Percentiles rank a stretch among this genome's conserved stretches.
Evolutionary conservation across 192 early-diverging fungal genomes (phyloP).

Genomic region (Rhizoclosmatium globosum): DNA sequence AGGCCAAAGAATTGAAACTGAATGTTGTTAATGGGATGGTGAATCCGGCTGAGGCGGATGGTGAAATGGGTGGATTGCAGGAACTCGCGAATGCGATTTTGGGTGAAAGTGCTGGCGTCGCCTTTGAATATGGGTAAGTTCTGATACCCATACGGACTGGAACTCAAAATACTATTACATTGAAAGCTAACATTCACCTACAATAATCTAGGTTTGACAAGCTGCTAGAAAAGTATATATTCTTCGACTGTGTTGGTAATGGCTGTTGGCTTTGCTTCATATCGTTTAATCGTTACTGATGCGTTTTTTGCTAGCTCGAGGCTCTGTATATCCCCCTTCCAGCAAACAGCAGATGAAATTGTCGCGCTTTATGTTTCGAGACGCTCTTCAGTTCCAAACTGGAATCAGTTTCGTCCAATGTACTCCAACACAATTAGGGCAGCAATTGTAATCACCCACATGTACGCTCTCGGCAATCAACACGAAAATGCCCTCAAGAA

Average conservation of each 20-base stretch:
- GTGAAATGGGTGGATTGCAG: neutral
- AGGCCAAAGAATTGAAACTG: neutral
- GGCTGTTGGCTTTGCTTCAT: neutral
- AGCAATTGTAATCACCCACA: neutral
- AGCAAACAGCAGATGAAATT: neutral
- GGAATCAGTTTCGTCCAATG: neutral
- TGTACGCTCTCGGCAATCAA: neutral
- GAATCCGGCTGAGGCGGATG: neutral
- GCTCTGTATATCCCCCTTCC: neutral
- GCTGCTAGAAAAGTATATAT: neutral
- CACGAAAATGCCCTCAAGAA: neutral
- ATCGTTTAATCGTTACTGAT: neutral
- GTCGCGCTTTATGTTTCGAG: neutral
- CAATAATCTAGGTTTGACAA: neutral
- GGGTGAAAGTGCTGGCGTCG: neutral
- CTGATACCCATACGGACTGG: neutral
- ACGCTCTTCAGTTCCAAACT: neutral
- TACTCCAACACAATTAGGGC: neutral
- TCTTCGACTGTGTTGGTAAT: neutral
- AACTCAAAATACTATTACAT: neutral
- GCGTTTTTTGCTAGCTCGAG: neutral
- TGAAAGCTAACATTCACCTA: neutral
- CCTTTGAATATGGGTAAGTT: neutral
- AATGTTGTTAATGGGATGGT: neutral
- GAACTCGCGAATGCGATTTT: neutral